Base-by-base conservation (phyloP, 345 rosid genomes). In the Eucalyptus regnans region DNA sequence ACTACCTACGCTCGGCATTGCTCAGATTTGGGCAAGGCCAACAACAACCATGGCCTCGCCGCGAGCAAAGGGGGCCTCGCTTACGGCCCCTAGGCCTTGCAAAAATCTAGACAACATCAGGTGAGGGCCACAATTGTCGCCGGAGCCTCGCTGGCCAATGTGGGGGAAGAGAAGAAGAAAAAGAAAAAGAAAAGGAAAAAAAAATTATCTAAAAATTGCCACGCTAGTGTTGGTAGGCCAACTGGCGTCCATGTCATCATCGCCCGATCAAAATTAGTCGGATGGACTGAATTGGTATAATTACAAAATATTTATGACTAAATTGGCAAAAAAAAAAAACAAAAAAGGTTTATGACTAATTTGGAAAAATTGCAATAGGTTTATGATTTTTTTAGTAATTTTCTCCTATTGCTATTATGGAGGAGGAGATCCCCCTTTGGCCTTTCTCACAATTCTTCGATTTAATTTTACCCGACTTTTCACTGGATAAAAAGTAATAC, bases 1-100 rank as follows among this genome's bases (percentile, higher is more conserved):
- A 0, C 0, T 20, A 0, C 58, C 0, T 0, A 1, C 0, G 4
- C 25, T 52, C 0, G 10, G 1, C 1, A 0, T 52, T 2, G 0
- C 58, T 23, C 0, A 20, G 0, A 52, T 52, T 0, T 52, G 0
- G 58, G 0, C 25, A 52, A 52, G 58, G 58, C 25, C 0, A 52
- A 5, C 2, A 0, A 52, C 10, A 52, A 52, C 58, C 58, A 52
- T 52, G 58, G 25, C 25, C 25, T 1, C 0, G 0, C 25, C 10
- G 1, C 0, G 0, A 0, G 58, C 23, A 2, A 52, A 52, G 58
- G 23, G 58, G 58, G 0, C 5, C 10, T 52, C 0, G 58, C 56
- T 0, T 0, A 1, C 0, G 25, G 4, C 25, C 58, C 58, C 10
- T 0, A 3, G 10, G 25, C 58, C 58, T 52, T 52, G 58, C 58